phyloP scores from a whole-genome alignment of 192 early-diverging fungal species.

The Coemansia sp. region DNA sequence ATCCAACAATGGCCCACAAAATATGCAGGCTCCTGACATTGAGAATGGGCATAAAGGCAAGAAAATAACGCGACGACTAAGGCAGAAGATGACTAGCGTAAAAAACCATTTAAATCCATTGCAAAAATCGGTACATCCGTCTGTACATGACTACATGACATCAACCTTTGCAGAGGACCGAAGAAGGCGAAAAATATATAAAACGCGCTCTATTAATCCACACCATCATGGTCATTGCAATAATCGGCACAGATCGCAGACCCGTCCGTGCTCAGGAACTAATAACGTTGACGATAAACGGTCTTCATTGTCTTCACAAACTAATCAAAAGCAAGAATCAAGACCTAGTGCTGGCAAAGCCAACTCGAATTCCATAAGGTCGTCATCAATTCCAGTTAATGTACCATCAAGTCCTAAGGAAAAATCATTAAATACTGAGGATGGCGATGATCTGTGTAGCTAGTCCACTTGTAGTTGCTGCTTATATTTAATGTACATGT shows the following conservation, averaged over 20 bases:
- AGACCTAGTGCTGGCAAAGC: too few relatives aligned
- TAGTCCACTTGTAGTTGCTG: too few relatives aligned
- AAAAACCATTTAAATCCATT: conserved; percentile 9
- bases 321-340: neutral
- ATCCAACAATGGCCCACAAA: too few relatives aligned
- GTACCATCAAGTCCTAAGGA: conserved; percentile 1
- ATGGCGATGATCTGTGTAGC: too few relatives aligned
- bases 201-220: neutral
- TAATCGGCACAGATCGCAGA: neutral
- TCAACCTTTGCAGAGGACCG: conserved; percentile 18
- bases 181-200: neutral
- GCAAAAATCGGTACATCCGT: conserved; percentile 8
- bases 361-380: conserved; percentile 2
- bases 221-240: neutral
- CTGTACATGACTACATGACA: conserved; percentile 28
- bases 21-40: too few relatives aligned
- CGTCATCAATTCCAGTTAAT: conserved; percentile 7
- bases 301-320: too few relatives aligned
- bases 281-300: too few relatives aligned
- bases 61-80: conserved; percentile 9
- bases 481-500: too few relatives aligned
- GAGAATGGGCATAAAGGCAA: neutral
- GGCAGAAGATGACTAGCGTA: conserved; percentile 8
- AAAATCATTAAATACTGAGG: too few relatives aligned
- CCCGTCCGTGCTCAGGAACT: neutral